These are phyloP conservation scores for Amaranthus tricolor DNA, from an alignment of 179 eudicot genomes.

Conservation along the genomic window DNA sequence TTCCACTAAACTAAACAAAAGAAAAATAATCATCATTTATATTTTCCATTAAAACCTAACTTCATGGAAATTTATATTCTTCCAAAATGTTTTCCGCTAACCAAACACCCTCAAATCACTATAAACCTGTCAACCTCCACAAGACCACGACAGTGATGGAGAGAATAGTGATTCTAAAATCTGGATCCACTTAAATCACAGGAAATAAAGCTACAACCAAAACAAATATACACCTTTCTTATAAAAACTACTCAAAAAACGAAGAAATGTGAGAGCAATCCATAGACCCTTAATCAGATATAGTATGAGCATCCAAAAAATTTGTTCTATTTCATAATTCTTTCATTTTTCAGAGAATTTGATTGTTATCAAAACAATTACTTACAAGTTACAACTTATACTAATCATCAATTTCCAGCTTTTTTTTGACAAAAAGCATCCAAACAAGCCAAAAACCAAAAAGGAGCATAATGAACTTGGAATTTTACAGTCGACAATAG, in stretches of 20 bases:
- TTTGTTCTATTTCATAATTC: background rate
- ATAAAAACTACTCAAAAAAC: background rate
- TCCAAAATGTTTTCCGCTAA: too few relatives aligned
- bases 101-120: too few relatives aligned
- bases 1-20: too few relatives aligned
- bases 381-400: background rate
- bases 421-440: too few relatives aligned
- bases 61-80: too few relatives aligned
- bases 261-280: background rate
- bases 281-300: background rate
- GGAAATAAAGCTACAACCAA: background rate
- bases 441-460: too few relatives aligned
- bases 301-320: background rate
- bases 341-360: background rate
- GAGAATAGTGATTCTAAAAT: background rate
- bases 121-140: background rate
- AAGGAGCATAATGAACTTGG: too few relatives aligned
- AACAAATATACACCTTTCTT: background rate
- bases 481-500: too few relatives aligned
- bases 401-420: too few relatives aligned
- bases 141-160: background rate
- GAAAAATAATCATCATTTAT: too few relatives aligned
- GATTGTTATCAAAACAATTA: background rate
- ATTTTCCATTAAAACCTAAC: too few relatives aligned
- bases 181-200: background rate